Conservation (phyloP, 2,329 filamentous ascomycete genomes). For the Cordyceps militaris region DNA sequence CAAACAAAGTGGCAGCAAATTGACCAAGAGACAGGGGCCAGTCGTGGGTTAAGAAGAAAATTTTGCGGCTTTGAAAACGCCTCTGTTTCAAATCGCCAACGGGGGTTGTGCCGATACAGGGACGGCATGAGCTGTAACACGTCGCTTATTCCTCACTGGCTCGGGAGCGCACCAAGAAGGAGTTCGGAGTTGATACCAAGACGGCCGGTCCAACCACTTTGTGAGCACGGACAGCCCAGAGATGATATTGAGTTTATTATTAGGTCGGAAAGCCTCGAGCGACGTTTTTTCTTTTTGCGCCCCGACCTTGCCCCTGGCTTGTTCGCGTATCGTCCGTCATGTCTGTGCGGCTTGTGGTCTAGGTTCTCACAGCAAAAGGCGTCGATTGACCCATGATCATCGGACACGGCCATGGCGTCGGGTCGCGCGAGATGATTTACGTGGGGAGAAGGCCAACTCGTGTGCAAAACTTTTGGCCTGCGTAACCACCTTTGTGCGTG, state of each 20-base stretch:
- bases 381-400: background rate
- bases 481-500: background rate
- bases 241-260: background rate
- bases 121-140: constrained; percentile 9
- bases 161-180: background rate
- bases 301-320: background rate
- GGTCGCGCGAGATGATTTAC: background rate
- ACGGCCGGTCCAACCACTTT: background rate
- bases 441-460: background rate
- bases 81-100: constrained; percentile 7
- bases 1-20: background rate
- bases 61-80: constrained; percentile 7
- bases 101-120: constrained; percentile 2
- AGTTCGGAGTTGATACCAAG: background rate
- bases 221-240: constrained; percentile 2
- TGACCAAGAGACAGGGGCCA: background rate
- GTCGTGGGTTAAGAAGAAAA: background rate
- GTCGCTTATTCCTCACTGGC: constrained; percentile 5
- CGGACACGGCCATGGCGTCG: background rate
- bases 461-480: background rate
- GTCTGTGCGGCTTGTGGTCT: background rate
- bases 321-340: background rate
- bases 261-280: background rate
- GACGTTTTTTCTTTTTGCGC: background rate
- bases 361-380: background rate